Base-by-base conservation (phyloP, 106 monocot genomes). In the Dioscorea alata region DNA sequence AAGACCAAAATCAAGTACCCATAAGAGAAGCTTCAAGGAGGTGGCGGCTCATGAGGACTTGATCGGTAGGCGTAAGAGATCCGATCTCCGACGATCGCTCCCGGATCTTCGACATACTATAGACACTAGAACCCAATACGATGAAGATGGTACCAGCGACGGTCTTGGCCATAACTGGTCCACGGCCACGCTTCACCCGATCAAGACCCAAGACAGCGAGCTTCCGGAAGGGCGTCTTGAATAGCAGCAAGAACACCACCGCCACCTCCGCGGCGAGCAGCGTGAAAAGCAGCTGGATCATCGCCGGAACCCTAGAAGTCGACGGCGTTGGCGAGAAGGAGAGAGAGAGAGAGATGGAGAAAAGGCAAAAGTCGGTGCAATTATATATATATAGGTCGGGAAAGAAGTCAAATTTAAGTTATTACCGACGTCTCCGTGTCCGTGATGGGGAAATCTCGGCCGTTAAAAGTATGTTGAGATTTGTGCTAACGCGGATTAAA, bases 11-110 rank as follows among this genome's bases (percentile, higher is more conserved):
- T 42, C 42, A 22, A 17, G 21, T 91, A 92, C 96, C 96, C 82
- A 97, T 80, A 58, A 97, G 84, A 4, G 89, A 85, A 23, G 84
- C 64, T 61, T 97, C 89, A 60, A 97, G 96, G 59, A 97, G 76
- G 75, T 89, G 84, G 7, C 82, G 75, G 73, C 80, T 92, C 73
- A 82, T 83, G 54, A 97, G 80, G 24, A 97, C 89, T 82, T 97
- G 89, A 63, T 97, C 92, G 13, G 87, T 97, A 58, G 92, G 82
- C n/a, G 76, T 80, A 49, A 89, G 76, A 17, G 54, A 62, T 3
- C 86, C 89, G 33, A 49, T n/a, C 35, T 84, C 82, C 20, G 57
- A 49, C 34, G 79, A 76, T 21, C 84, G 70, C 69, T 18, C 25
- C 15, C 77, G 75, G 84, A 97, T 89, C 80, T 83, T 83, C 65